Evolutionary conservation across 169 alveolate genomes (phyloP).

Genomic region (Eimeria praecox): DNA sequence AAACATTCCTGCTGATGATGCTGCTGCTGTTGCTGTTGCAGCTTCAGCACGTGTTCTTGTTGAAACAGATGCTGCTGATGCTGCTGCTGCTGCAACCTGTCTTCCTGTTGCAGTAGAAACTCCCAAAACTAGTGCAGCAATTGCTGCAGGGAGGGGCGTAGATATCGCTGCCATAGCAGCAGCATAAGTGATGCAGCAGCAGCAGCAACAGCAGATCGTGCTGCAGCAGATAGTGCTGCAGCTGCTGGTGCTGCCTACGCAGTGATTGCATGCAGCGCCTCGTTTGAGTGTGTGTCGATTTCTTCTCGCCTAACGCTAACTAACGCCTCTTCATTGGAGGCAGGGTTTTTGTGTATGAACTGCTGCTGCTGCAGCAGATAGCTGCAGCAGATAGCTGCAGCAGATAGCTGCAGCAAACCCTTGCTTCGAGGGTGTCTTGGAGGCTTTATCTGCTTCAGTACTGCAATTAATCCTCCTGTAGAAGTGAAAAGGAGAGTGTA

Average conservation of each 20-base stretch:
- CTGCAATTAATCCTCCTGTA: too few species aligned
- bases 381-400: not conserved
- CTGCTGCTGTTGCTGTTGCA: slow-evolving; percentile 26
- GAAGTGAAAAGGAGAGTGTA: too few species aligned
- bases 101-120: not conserved
- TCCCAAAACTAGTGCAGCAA: too few species aligned
- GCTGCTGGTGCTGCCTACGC: slow-evolving; percentile 28
- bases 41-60: not conserved
- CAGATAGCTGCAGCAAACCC: not conserved
- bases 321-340: not conserved
- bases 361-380: not conserved
- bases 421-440: too few species aligned
- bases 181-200: not conserved
- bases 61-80: not conserved
- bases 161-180: not conserved
- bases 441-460: too few species aligned
- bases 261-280: not conserved
- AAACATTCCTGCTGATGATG: not conserved
- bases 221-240: slow-evolving; percentile 11
- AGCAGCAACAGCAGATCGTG: not conserved
- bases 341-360: not conserved
- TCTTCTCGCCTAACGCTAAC: not conserved
- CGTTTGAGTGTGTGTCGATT: not conserved
- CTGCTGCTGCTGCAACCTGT: not conserved
- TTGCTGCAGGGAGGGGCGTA: not conserved